These are phyloP conservation scores for Candida albicans DNA, from an alignment of 1,139 yeast species.

Conservation along the genomic window DNA sequence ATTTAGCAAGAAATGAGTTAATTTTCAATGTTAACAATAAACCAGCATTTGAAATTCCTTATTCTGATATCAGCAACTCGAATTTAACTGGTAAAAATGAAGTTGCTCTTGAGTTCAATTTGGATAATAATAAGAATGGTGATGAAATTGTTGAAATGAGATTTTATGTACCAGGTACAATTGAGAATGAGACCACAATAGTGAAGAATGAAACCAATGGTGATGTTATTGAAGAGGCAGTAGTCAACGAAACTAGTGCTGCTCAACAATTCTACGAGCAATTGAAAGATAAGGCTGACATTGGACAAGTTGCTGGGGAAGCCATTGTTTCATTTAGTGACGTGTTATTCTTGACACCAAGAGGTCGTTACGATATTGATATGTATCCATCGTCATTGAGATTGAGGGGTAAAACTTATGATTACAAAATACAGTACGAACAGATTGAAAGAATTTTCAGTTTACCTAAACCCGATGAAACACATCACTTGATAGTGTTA, in stretches of 20 bases:
- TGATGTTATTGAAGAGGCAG: conserved; percentile 41
- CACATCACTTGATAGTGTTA: conserved; percentile 81
- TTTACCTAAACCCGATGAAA: conserved; percentile 91
- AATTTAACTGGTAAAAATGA: conserved; percentile 91
- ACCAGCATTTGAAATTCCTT: conserved; percentile 91
- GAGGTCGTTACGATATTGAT: conserved; percentile 97
- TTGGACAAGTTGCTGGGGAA: conserved; percentile 94
- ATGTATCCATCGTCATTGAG: conserved; percentile 88
- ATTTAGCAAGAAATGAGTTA: conserved; percentile 88
- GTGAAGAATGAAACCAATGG: conserved; percentile 38
- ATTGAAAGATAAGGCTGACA: conserved; percentile 90
- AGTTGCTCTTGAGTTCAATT: conserved; percentile 83
- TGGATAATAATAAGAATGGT: conserved; percentile 65
- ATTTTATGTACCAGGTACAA: conserved; percentile 85
- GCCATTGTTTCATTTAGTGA: conserved; percentile 95
- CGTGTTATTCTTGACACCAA: conserved; percentile 89
- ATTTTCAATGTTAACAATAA: conserved; percentile 83
- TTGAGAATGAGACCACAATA: conserved; percentile 47
- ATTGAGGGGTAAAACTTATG: conserved; percentile 95
- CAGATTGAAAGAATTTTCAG: conserved; percentile 90
- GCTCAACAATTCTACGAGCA: conserved; percentile 89
- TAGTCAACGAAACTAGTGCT: conserved; percentile 63
- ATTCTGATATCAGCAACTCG: conserved; percentile 76
- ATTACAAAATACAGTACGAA: conserved; percentile 88
- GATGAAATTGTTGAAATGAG: conserved; percentile 96